phyloP scores from a whole-genome alignment of 352 stramenopile species.

The Achlya hypogyna region DNA sequence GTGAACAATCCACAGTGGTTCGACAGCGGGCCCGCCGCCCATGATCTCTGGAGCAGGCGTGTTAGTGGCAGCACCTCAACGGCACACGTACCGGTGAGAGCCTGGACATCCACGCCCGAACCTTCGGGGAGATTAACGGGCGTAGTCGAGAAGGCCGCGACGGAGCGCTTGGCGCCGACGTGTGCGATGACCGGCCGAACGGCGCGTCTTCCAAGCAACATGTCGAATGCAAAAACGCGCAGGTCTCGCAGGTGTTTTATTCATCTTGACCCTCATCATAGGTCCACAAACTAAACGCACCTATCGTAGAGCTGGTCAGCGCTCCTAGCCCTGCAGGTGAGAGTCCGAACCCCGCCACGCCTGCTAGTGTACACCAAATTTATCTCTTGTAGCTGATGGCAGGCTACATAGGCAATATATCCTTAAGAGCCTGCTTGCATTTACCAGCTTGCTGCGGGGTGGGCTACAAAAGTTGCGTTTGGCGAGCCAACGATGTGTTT shows the following conservation, averaged over 20 bases:
- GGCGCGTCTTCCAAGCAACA: not conserved
- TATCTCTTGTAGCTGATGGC: too few relatives aligned
- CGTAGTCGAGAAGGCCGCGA: not conserved
- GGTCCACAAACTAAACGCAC: not conserved
- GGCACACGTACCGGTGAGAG: not conserved
- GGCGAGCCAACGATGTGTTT: too few relatives aligned
- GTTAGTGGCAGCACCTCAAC: not conserved
- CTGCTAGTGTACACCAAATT: too few relatives aligned
- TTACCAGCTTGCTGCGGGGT: too few relatives aligned
- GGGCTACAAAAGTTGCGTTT: too few relatives aligned
- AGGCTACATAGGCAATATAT: too few relatives aligned
- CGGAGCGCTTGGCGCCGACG: not conserved
- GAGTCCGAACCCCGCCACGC: too few relatives aligned
- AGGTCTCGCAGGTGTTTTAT: too few relatives aligned
- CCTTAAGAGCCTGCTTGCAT: too few relatives aligned
- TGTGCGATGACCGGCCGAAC: not conserved
- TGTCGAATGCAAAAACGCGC: not conserved
- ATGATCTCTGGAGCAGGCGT: not conserved
- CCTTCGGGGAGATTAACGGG: not conserved
- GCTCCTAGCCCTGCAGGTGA: too few relatives aligned
- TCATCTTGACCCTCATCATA: too few relatives aligned
- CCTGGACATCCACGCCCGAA: not conserved
- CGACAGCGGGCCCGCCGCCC: not conserved
- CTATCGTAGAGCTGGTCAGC: too few relatives aligned
- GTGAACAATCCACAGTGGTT: slow-evolving; percentile 34